phyloP scores from a whole-genome alignment of 1,139 yeast species.

The Kazachstania sp. region DNA sequence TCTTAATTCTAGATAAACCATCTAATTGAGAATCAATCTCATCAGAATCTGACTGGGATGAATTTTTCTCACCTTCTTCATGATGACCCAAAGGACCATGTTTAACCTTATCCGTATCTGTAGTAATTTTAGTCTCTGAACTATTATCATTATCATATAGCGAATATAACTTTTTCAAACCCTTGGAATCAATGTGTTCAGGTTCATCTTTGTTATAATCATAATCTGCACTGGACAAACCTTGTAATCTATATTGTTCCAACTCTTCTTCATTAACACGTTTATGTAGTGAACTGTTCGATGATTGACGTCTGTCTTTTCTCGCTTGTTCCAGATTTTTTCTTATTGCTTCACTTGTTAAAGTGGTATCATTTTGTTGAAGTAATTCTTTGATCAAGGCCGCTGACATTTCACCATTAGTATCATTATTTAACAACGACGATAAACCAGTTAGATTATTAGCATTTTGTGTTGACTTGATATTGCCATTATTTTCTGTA shows the following conservation, averaged over 20 bases:
- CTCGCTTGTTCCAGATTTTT: neutral
- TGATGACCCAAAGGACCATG: neutral
- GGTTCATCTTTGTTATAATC: neutral
- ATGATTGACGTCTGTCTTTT: neutral
- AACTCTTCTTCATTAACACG: constrained; percentile 12
- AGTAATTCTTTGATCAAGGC: neutral
- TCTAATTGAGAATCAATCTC: constrained; percentile 24
- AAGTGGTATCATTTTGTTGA: neutral
- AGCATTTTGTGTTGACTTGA: neutral
- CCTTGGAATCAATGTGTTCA: neutral
- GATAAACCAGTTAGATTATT: neutral
- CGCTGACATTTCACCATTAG: neutral
- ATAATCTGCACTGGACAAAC: constrained; percentile 4
- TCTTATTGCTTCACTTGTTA: neutral
- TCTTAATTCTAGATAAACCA: constrained; percentile 21
- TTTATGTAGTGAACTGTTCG: neutral
- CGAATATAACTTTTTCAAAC: neutral
- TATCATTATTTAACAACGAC: neutral
- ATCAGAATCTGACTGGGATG: constrained; percentile 20
- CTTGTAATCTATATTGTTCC: constrained; percentile 11
- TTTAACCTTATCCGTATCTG: neutral
- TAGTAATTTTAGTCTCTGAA: neutral
- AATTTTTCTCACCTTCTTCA: neutral
- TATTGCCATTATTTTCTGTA: neutral
- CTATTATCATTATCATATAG: neutral